A percentile compares a stretch with the other conserved stretches of the same genome.
These are phyloP conservation scores for Solanum chaucha DNA, from an alignment of 257 asterid species.

Conservation along the genomic window DNA sequence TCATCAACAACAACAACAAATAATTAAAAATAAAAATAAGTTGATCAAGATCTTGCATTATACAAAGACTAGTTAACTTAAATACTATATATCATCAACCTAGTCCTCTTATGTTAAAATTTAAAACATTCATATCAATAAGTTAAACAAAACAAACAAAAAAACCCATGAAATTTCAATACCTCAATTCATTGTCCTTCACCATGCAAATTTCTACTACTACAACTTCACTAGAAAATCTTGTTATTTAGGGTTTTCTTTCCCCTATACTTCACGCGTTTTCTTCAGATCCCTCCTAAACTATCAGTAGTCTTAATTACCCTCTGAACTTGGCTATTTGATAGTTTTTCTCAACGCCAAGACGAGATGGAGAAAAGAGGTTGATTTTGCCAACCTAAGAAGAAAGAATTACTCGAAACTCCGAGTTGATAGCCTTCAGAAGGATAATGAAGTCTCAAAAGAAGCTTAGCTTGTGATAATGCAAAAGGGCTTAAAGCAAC, in stretches of 20 bases:
- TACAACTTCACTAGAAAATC: background rate
- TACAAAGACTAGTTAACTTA: background rate
- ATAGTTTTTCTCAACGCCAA: constrained; percentile 43
- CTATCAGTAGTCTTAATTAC: background rate
- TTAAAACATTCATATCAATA: background rate
- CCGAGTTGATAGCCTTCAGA: constrained; percentile 90
- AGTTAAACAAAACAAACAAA: background rate
- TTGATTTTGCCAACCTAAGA: constrained; percentile 95
- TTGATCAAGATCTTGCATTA: background rate
- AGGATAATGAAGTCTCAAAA: constrained; percentile 86
- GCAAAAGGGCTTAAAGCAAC: constrained; percentile 72
- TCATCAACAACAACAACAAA: constrained; percentile 3
- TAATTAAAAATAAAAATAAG: background rate
- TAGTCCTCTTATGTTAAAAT: background rate
- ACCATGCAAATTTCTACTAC: background rate
- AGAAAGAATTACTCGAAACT: constrained; percentile 45
- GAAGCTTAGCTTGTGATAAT: constrained; percentile 74
- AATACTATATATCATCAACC: background rate
- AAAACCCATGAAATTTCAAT: background rate
- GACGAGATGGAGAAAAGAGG: constrained; percentile 91
- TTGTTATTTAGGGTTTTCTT: constrained; percentile 41
- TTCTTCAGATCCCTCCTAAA: background rate
- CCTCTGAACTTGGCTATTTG: background rate
- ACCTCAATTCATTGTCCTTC: background rate
- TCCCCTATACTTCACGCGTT: background rate